Conservation (phyloP, 257 asterid species). For the Solanum megistacrolobum region DNA sequence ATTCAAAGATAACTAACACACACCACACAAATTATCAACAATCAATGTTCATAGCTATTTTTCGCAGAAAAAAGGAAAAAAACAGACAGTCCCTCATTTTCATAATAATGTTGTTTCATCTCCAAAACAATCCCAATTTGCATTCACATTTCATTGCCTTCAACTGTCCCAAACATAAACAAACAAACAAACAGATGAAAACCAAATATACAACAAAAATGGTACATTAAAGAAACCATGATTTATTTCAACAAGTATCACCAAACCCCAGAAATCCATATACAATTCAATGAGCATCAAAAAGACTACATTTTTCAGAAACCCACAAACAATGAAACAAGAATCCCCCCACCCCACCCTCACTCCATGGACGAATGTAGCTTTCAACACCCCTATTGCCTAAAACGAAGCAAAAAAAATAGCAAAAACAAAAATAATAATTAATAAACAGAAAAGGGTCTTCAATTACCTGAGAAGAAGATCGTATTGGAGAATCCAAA, state of each 20-base stretch:
- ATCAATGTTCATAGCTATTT: neutral
- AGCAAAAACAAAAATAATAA: neutral
- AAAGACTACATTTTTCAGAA: neutral
- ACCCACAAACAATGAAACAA: neutral
- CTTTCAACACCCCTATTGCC: neutral
- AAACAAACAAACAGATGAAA: neutral
- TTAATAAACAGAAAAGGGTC: neutral
- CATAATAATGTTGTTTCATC: neutral
- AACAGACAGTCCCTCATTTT: neutral
- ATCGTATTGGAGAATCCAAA: neutral
- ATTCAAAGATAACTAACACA: neutral
- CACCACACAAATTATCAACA: neutral
- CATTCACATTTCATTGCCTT: neutral
- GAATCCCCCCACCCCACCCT: neutral
- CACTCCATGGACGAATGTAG: neutral
- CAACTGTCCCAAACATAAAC: neutral
- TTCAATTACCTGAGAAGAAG: neutral
- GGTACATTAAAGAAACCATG: neutral
- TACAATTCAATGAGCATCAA: neutral
- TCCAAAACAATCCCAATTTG: neutral
- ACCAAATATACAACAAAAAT: neutral
- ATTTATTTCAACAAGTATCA: neutral
- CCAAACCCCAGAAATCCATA: neutral
- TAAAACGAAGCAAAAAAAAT: neutral
- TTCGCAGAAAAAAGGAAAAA: neutral